Evolutionary conservation across 208 protist species (phyloP).

Genomic region (Leishmania guyanensis): DNA sequence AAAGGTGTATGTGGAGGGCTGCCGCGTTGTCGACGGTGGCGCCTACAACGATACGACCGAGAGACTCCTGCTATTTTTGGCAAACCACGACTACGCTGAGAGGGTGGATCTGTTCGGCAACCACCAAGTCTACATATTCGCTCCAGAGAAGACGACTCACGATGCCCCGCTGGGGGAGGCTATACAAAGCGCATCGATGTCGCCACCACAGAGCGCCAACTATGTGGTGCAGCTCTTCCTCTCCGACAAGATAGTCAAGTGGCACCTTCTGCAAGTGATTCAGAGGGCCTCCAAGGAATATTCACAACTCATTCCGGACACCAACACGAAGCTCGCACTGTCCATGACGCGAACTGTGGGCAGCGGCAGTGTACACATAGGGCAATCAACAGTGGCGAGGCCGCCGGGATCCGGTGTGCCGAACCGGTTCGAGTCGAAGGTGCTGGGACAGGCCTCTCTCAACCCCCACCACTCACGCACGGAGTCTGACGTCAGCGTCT

Average conservation of each 20-base stretch:
- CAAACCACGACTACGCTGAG: constrained; percentile 55
- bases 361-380: not conserved
- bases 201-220: constrained; percentile 5
- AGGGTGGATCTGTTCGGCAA: constrained; percentile 49
- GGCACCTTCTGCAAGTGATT: constrained; percentile 45
- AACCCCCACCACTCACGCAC: constrained; percentile 8
- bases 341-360: not conserved
- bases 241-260: constrained; percentile 58
- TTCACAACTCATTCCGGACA: constrained; percentile 14
- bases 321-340: not conserved
- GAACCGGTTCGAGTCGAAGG: constrained; percentile 23
- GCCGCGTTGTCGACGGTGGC: constrained; percentile 53
- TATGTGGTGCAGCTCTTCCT: constrained; percentile 41
- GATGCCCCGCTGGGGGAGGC: not conserved
- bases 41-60: constrained; percentile 25
- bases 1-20: constrained; percentile 55
- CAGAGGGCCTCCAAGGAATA: constrained; percentile 34
- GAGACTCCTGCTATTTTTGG: constrained; percentile 45
- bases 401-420: not conserved
- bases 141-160: constrained; percentile 2
- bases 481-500: constrained; percentile 32
- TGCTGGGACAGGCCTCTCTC: constrained; percentile 1
- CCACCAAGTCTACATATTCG: constrained; percentile 28
- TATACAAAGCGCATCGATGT: not conserved
- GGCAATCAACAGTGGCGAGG: not conserved